Evolutionary conservation across 768 basidiomycete species (phyloP).

Genomic region (Trametes sanguinea): DNA sequence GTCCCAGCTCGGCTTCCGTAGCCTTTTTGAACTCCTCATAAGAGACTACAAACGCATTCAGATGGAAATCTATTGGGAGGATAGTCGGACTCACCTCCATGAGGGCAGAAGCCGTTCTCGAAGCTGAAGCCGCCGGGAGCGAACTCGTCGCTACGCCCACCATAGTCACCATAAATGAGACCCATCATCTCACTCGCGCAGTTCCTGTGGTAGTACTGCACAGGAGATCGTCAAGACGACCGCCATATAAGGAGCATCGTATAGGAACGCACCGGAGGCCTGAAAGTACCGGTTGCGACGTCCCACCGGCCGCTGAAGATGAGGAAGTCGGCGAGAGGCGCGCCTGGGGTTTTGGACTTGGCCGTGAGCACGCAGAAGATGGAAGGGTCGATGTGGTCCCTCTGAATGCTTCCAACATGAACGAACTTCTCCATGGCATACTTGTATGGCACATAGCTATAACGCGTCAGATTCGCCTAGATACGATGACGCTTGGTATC

Average conservation of each 20-base stretch:
- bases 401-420: constrained; percentile 62
- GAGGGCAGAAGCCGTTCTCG: constrained; percentile 65
- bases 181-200: constrained; percentile 66
- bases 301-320: constrained; percentile 70
- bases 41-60: constrained; percentile 41
- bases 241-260: neutral
- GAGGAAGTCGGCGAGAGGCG: constrained; percentile 63
- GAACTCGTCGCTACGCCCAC: constrained; percentile 64
- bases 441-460: constrained; percentile 69
- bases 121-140: constrained; percentile 62
- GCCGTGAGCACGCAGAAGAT: constrained; percentile 71
- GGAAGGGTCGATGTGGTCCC: constrained; percentile 71
- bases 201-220: constrained; percentile 66
- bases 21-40: constrained; percentile 64
- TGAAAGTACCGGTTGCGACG: constrained; percentile 57
- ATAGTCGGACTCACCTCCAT: constrained; percentile 48
- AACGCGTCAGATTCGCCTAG: too few relatives aligned
- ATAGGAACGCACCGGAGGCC: constrained; percentile 50
- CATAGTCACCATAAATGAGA: constrained; percentile 61
- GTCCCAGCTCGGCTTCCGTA: constrained; percentile 50
- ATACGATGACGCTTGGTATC: too few relatives aligned
- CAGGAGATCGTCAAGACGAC: neutral
- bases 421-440: constrained; percentile 66
- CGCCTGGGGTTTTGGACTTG: constrained; percentile 57
- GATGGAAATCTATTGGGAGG: neutral